These are phyloP conservation scores for Candida gorgasii DNA, from an alignment of 805 yeast species.

Conservation along the genomic window DNA sequence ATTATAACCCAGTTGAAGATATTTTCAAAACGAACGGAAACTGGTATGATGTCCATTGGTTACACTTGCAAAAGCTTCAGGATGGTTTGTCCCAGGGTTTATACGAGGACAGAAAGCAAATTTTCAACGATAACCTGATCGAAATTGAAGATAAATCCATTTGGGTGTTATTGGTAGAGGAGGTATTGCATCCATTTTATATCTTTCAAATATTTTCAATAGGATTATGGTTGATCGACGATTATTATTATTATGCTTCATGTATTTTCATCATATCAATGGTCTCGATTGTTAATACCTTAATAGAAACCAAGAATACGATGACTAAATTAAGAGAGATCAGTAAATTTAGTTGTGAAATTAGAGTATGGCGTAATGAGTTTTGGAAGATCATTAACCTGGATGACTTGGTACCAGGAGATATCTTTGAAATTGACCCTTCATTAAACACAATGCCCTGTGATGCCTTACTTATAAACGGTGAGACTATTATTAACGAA, in stretches of 20 bases:
- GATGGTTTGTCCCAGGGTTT: constrained; percentile 72
- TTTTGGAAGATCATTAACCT: constrained; percentile 86
- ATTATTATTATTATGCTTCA: constrained; percentile 88
- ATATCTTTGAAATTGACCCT: constrained; percentile 90
- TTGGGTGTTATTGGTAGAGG: constrained; percentile 70
- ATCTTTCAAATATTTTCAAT: constrained; percentile 93
- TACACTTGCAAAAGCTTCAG: constrained; percentile 50
- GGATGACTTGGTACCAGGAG: constrained; percentile 90
- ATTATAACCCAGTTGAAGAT: constrained; percentile 86
- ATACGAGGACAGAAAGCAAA: constrained; percentile 65
- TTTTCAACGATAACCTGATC: constrained; percentile 78
- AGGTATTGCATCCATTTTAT: constrained; percentile 92
- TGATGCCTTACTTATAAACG: constrained; percentile 82
- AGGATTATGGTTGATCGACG: constrained; percentile 87
- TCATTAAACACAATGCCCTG: constrained; percentile 75
- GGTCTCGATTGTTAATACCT: constrained; percentile 74
- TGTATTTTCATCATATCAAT: constrained; percentile 89
- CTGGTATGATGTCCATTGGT: constrained; percentile 88
- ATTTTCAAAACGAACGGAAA: constrained; percentile 77
- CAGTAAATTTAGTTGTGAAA: constrained; percentile 73
- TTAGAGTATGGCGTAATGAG: constrained; percentile 87
- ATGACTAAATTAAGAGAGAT: constrained; percentile 70
- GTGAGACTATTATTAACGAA: constrained; percentile 96
- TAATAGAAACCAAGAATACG: constrained; percentile 81
- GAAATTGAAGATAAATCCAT: constrained; percentile 74